Evolutionary conservation across 768 basidiomycete species (phyloP).

Genomic region (Trametes cubensis): DNA sequence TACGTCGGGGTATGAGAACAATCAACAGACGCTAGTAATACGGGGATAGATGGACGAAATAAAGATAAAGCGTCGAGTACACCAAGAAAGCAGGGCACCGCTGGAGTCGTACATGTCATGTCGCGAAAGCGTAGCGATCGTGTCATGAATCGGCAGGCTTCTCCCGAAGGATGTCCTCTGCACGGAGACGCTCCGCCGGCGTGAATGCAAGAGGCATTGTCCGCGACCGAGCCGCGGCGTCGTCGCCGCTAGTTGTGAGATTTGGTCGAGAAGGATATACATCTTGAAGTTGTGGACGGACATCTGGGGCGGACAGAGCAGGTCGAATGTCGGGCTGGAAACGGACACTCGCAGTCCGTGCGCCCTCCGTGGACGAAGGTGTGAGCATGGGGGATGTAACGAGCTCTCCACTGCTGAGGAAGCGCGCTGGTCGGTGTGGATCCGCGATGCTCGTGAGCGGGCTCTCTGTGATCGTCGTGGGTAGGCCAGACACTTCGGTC

Average conservation of each 20-base stretch:
- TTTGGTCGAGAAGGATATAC: not conserved
- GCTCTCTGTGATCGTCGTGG: conserved; percentile 4
- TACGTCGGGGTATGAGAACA: no score
- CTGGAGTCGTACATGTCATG: not conserved
- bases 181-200: conserved; percentile 11
- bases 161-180: conserved; percentile 11
- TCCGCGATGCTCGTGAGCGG: conserved; percentile 1
- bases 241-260: conserved; percentile 5
- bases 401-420: conserved; percentile 19
- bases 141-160: not conserved
- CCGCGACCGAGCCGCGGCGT: conserved; percentile 13
- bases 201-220: conserved; percentile 19
- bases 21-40: no score
- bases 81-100: not conserved
- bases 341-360: conserved; percentile 12
- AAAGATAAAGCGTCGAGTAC: not conserved
- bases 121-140: not conserved
- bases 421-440: not conserved
- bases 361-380: not conserved
- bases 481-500: conserved; percentile 9
- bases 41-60: no score
- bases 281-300: not conserved
- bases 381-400: conserved; percentile 13
- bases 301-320: conserved; percentile 9
- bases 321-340: conserved; percentile 11